These are phyloP conservation scores for Aotearoamyces nothofagi DNA, from an alignment of 2,329 filamentous ascomycete species.

Conservation along the genomic window DNA sequence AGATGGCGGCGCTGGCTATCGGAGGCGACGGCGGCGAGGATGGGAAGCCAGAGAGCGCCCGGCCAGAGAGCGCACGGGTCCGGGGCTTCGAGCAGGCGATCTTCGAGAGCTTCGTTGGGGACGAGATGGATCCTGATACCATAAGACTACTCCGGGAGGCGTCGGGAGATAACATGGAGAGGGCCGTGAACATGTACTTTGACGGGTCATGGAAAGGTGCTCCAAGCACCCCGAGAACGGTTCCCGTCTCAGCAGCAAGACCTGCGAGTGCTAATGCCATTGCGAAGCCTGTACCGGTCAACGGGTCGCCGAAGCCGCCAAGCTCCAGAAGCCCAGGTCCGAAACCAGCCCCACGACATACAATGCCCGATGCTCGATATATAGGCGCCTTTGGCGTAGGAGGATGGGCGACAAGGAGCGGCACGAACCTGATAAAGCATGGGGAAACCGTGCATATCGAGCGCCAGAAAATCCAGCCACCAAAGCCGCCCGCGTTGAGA, in stretches of 20 bases:
- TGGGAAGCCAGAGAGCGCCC: not conserved
- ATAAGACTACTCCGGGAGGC: conserved; percentile 34
- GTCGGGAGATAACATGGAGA: conserved; percentile 42
- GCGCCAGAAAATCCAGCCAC: conserved; percentile 58
- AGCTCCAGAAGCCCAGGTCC: conserved; percentile 23
- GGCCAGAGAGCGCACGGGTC: too few species aligned
- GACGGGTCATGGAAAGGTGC: conserved; percentile 48
- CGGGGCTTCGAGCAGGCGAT: conserved; percentile 39
- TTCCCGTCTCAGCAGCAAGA: conserved; percentile 1
- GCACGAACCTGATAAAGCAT: conserved; percentile 57
- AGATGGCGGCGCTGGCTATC: conserved; percentile 1
- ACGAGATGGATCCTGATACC: conserved; percentile 32
- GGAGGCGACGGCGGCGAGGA: not conserved
- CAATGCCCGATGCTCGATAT: conserved; percentile 48
- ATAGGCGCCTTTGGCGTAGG: conserved; percentile 84
- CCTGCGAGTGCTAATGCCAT: conserved; percentile 13
- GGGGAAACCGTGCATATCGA: conserved; percentile 79
- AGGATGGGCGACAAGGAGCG: conserved; percentile 84
- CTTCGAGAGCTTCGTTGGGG: conserved; percentile 45
- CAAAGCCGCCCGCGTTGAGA: conserved; percentile 29
- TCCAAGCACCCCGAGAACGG: conserved; percentile 5
- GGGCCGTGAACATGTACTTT: conserved; percentile 54
- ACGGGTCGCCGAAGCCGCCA: too few species aligned
- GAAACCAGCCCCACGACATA: conserved; percentile 8
- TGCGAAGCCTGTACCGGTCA: too few species aligned